Percentiles rank a stretch among this genome's conserved stretches.
These are phyloP conservation scores for Neopestalotiopsis sp. DNA, from an alignment of 2,329 filamentous ascomycete species.

Conservation along the genomic window DNA sequence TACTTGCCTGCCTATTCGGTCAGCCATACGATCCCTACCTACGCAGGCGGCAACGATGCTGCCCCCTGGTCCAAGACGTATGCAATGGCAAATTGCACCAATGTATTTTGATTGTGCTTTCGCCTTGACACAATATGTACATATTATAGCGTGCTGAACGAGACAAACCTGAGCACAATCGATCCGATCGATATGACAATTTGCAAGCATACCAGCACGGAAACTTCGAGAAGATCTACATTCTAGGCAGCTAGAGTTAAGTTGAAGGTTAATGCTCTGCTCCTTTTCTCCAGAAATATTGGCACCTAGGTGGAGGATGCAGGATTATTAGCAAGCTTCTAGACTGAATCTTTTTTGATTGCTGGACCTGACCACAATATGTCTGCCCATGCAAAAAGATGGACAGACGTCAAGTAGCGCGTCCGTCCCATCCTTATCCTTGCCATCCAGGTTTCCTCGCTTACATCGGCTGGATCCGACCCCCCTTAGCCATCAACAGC, in stretches of 20 bases:
- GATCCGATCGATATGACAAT: not conserved
- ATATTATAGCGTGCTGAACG: no score
- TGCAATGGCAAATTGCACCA: no score
- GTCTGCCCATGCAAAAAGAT: not conserved
- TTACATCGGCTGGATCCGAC: slow-evolving; percentile 12
- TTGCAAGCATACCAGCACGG: not conserved
- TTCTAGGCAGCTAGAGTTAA: slow-evolving; percentile 1
- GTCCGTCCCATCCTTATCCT: not conserved
- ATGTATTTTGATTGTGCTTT: no score
- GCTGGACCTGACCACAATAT: not conserved
- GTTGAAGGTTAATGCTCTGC: slow-evolving; percentile 8
- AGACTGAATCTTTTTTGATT: not conserved
- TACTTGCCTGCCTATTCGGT: no score
- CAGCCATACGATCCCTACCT: no score
- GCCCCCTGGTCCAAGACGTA: no score
- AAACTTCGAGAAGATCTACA: slow-evolving; percentile 5
- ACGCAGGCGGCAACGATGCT: no score
- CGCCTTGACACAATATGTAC: no score
- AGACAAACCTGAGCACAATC: not conserved
- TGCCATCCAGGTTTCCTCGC: not conserved
- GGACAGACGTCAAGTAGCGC: not conserved
- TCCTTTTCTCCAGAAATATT: not conserved
- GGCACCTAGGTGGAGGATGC: not conserved
- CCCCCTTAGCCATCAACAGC: slow-evolving; percentile 13
- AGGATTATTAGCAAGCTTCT: not conserved